phyloP scores from a whole-genome alignment of 441 rosid species.

The Populus hybrid region DNA sequence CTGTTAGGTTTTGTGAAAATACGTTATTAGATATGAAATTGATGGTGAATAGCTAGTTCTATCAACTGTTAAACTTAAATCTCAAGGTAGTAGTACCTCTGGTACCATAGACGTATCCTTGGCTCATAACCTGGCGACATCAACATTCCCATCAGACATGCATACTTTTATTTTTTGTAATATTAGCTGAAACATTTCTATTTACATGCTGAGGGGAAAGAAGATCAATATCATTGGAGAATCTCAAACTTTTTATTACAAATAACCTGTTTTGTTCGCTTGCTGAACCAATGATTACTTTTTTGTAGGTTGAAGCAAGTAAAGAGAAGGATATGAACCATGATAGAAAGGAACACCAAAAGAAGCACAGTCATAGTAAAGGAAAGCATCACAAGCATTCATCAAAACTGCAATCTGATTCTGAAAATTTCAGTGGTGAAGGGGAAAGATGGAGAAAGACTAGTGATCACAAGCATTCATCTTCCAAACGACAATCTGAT shows the following conservation, averaged over 20 bases:
- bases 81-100: not conserved
- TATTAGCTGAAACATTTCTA: not conserved
- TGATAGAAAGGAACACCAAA: constrained; percentile 38
- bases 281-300: not conserved
- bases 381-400: constrained; percentile 47
- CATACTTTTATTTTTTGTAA: not conserved
- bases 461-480: constrained; percentile 29
- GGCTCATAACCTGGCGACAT: not conserved
- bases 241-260: not conserved
- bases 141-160: not conserved
- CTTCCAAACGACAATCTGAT: constrained; percentile 27
- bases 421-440: constrained; percentile 38
- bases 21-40: not conserved
- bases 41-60: not conserved
- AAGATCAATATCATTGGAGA: not conserved
- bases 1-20: not conserved
- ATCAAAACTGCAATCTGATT: constrained; percentile 30
- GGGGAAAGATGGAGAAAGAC: constrained; percentile 26
- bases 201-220: not conserved
- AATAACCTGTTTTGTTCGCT: not conserved
- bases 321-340: constrained; percentile 39
- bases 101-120: too few relatives aligned
- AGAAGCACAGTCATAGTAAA: constrained; percentile 35
- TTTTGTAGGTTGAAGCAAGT: constrained; percentile 47
- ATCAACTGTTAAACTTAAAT: not conserved